phyloP scores from a whole-genome alignment of 441 rosid species.

The Daphne laureola region DNA sequence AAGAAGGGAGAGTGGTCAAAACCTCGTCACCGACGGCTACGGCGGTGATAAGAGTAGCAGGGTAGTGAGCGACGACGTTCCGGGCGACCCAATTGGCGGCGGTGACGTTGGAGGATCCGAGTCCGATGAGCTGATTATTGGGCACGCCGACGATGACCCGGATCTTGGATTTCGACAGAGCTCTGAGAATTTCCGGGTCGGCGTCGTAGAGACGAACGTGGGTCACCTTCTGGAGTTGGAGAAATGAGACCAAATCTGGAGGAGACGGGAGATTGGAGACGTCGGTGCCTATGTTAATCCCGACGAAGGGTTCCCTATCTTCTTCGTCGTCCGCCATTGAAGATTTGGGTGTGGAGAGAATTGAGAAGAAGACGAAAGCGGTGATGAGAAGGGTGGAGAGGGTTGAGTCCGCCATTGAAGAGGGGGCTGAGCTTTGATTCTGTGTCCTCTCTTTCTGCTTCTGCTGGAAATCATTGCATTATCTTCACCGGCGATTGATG shows the following conservation, averaged over 20 bases:
- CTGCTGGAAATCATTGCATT: constrained; percentile 58
- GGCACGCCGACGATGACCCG: constrained; percentile 79
- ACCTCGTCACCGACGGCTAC: constrained; percentile 87
- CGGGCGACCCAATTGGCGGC: constrained; percentile 80
- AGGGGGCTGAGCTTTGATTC: constrained; percentile 28
- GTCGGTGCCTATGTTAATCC: constrained; percentile 77
- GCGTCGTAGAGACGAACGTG: constrained; percentile 78
- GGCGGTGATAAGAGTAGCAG: constrained; percentile 55
- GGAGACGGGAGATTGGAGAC: constrained; percentile 46
- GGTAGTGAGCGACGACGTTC: constrained; percentile 70
- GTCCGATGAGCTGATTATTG: constrained; percentile 81
- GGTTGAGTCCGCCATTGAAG: constrained; percentile 49
- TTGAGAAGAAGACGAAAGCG: constrained; percentile 21
- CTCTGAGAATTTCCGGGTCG: constrained; percentile 59
- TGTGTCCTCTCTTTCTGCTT: constrained; percentile 36
- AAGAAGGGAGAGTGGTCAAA: constrained; percentile 67
- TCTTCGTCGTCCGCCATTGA: too few relatives aligned
- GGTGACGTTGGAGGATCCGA: constrained; percentile 71
- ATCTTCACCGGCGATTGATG: constrained; percentile 23
- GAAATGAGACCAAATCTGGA: constrained; percentile 43
- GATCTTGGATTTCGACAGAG: constrained; percentile 76
- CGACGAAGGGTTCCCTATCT: constrained; percentile 64
- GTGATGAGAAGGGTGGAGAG: constrained; percentile 18
- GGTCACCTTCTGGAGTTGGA: constrained; percentile 62
- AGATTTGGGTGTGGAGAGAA: constrained; percentile 6